Evolutionary conservation across 2,329 filamentous ascomycete species (phyloP).

Genomic region (Didymella pinodella): DNA sequence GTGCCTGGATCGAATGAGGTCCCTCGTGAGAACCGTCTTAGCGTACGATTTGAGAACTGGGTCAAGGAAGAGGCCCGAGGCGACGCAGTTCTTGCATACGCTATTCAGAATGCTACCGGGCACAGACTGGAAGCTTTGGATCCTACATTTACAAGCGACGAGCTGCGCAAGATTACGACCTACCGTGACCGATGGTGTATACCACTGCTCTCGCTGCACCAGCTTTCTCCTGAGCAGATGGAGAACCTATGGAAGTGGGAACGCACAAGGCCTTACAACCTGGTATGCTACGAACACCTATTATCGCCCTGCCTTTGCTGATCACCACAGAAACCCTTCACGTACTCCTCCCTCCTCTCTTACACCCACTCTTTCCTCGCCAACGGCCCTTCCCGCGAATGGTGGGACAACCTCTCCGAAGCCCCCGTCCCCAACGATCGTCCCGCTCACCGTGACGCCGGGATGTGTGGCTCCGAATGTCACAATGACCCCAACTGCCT

Average conservation of each 20-base stretch:
- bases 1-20: slow-evolving; percentile 38
- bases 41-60: slow-evolving; percentile 42
- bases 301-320: slow-evolving; percentile 3
- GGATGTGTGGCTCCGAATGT: slow-evolving; percentile 47
- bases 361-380: slow-evolving; percentile 48
- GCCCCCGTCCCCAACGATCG: slow-evolving; percentile 46
- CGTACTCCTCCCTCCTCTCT: slow-evolving; percentile 49
- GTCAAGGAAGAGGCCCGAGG: slow-evolving; percentile 56
- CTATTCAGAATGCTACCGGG: slow-evolving; percentile 49
- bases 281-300: slow-evolving; percentile 25
- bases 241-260: slow-evolving; percentile 59
- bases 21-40: slow-evolving; percentile 40
- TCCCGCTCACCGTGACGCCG: slow-evolving; percentile 45
- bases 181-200: slow-evolving; percentile 54
- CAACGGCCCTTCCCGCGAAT: slow-evolving; percentile 42
- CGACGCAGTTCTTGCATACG: slow-evolving; percentile 51
- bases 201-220: slow-evolving; percentile 53
- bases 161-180: slow-evolving; percentile 57
- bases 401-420: slow-evolving; percentile 49
- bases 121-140: slow-evolving; percentile 49
- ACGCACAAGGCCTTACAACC: slow-evolving; percentile 47
- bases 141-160: slow-evolving; percentile 54
- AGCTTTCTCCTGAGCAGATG: slow-evolving; percentile 57
- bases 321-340: slow-evolving; percentile 44
- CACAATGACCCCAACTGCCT: slow-evolving; percentile 44